These are phyloP conservation scores for Hanseniaspora hatyaiensis DNA, from an alignment of 805 yeast species.

Conservation along the genomic window DNA sequence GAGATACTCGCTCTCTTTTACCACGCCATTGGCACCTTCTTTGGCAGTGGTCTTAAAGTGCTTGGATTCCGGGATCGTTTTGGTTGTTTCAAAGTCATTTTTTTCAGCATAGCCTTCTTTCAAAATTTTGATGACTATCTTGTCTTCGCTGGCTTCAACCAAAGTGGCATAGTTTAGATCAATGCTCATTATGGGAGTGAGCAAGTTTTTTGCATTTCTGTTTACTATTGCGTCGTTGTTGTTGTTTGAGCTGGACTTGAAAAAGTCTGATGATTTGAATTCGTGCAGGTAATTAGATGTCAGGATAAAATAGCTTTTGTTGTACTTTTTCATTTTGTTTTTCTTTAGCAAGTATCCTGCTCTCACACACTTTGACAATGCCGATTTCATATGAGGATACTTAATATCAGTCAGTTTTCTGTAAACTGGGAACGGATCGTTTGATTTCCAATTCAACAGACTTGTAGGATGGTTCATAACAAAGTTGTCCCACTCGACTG, in stretches of 20 bases:
- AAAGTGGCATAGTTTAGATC: constrained; percentile 31
- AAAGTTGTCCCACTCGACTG: constrained; percentile 60
- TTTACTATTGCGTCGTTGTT: constrained; percentile 15
- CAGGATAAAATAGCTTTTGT: constrained; percentile 52
- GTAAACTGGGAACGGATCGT: constrained; percentile 32
- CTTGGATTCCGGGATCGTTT: too few relatives aligned
- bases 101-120: constrained; percentile 4
- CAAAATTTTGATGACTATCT: constrained; percentile 33
- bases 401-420: constrained; percentile 40
- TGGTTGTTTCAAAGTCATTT: neutral
- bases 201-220: constrained; percentile 38
- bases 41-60: neutral
- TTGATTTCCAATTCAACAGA: constrained; percentile 31
- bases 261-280: constrained; percentile 37
- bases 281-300: constrained; percentile 60
- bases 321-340: constrained; percentile 50
- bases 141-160: constrained; percentile 29
- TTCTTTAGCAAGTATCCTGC: constrained; percentile 52
- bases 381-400: constrained; percentile 45
- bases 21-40: neutral
- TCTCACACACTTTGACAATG: constrained; percentile 41
- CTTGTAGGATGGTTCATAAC: constrained; percentile 37
- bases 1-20: too few relatives aligned
- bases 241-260: constrained; percentile 27
- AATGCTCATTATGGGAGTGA: constrained; percentile 35